Percentiles rank a stretch among this genome's conserved stretches.
Conservation (phyloP, 495 filamentous ascomycete genomes). For the Penicillium odoratum region DNA sequence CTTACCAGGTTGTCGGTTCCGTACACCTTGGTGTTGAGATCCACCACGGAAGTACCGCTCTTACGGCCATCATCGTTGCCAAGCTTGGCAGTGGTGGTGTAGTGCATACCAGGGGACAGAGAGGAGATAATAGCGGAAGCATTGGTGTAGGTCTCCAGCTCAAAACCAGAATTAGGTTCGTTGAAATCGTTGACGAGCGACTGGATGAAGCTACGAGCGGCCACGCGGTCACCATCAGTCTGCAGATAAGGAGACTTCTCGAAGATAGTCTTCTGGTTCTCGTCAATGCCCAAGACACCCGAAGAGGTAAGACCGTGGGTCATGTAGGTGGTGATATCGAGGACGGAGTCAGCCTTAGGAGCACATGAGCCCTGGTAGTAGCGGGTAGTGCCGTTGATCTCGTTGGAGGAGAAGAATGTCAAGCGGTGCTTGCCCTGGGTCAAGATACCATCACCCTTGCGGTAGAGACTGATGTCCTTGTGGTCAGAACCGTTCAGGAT, state of each 20-base stretch:
- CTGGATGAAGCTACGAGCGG: conserved; percentile 41
- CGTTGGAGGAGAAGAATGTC: conserved; percentile 31
- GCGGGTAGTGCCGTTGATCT: conserved; percentile 25
- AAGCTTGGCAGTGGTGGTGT: conserved; percentile 65
- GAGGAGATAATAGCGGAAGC: conserved; percentile 47
- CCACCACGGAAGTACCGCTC: conserved; percentile 67
- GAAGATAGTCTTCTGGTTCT: conserved; percentile 58
- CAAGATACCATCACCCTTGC: conserved; percentile 58
- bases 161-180: conserved; percentile 51
- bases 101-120: conserved; percentile 65
- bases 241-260: conserved; percentile 43
- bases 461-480: conserved; percentile 48
- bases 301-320: conserved; percentile 46
- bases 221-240: conserved; percentile 24
- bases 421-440: conserved; percentile 67
- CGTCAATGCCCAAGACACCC: conserved; percentile 61
- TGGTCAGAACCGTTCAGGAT: conserved; percentile 53
- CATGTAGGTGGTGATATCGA: conserved; percentile 41
- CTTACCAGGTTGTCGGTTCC: conserved; percentile 65
- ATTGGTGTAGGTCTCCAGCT: conserved; percentile 55
- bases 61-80: conserved; percentile 65
- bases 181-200: conserved; percentile 53
- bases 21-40: conserved; percentile 67
- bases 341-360: conserved; percentile 20
- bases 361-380: conserved; percentile 38